phyloP scores from a whole-genome alignment of 164 flowering plant genomes.

The Protea cynaroides region DNA sequence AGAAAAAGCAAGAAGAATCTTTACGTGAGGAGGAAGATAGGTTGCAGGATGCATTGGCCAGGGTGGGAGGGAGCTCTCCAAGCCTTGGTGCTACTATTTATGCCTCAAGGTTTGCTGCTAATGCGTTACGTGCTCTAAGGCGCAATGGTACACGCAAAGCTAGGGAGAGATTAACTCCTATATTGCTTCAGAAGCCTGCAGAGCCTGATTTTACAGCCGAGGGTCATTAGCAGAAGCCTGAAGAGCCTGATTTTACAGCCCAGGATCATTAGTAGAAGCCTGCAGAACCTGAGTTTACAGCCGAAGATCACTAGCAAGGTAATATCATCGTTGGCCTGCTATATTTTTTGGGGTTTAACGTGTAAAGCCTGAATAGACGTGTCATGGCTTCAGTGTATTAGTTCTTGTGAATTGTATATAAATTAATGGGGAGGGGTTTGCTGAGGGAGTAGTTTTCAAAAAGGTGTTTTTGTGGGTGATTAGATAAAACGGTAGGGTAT shows the following conservation, averaged over 20 bases:
- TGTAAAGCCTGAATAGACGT: too few relatives aligned
- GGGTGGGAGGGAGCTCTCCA: slow-evolving; percentile 47
- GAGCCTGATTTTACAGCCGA: slow-evolving; percentile 50
- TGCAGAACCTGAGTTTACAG: slow-evolving; percentile 48
- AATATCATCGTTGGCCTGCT: background rate
- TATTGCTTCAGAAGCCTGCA: slow-evolving; percentile 51
- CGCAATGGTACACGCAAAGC: slow-evolving; percentile 28
- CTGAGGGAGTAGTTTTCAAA: too few relatives aligned
- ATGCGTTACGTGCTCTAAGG: slow-evolving; percentile 44
- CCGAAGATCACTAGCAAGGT: slow-evolving; percentile 16
- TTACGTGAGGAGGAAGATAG: slow-evolving; percentile 64
- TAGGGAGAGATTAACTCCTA: slow-evolving; percentile 38
- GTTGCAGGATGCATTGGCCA: slow-evolving; percentile 65
- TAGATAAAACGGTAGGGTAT: too few relatives aligned
- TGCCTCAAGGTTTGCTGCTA: slow-evolving; percentile 82
- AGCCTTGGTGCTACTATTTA: slow-evolving; percentile 83
- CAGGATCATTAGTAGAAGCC: slow-evolving; percentile 38
- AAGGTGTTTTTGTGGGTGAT: too few relatives aligned
- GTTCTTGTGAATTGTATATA: too few relatives aligned
- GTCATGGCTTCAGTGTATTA: too few relatives aligned
- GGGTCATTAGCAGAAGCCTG: slow-evolving; percentile 35
- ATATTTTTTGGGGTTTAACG: too few relatives aligned
- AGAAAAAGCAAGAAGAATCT: slow-evolving; percentile 68
- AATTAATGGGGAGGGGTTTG: too few relatives aligned
- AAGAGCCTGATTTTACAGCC: slow-evolving; percentile 48